These are phyloP conservation scores for Penicillium fimorum DNA, from an alignment of 495 filamentous ascomycete genomes.

Conservation along the genomic window DNA sequence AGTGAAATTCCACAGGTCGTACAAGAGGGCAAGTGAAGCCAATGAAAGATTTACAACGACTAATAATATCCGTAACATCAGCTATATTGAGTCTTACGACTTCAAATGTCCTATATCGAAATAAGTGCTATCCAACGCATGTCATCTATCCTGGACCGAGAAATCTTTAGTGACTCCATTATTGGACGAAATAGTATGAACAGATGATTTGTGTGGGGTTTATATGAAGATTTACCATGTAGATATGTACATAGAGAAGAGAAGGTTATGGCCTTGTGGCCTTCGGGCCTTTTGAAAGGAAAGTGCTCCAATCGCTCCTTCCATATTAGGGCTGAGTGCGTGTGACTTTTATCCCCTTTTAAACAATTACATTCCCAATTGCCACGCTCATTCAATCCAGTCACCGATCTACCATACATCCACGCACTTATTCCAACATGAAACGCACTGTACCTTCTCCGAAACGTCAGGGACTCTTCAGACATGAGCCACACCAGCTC, in stretches of 20 bases:
- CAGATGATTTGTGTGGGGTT: background rate
- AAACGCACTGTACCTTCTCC: background rate
- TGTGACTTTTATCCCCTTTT: background rate
- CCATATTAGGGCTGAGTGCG: conserved; percentile 1
- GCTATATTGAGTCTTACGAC: background rate
- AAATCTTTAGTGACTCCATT: background rate
- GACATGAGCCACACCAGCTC: background rate
- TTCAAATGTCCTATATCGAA: background rate
- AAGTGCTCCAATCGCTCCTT: background rate
- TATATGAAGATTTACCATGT: background rate
- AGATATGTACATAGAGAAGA: background rate
- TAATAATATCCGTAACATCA: background rate
- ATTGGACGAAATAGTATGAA: background rate
- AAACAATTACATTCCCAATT: background rate
- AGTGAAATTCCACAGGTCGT: background rate
- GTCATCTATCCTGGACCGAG: background rate
- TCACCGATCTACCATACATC: background rate
- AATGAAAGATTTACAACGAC: background rate
- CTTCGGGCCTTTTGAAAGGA: background rate
- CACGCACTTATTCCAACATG: background rate
- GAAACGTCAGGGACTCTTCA: background rate
- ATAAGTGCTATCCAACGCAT: background rate
- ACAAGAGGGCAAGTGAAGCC: background rate
- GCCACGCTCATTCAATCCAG: background rate
- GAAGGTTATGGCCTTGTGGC: background rate